Conservation (phyloP, 352 stramenopile species). For the Peronospora belbahrii region DNA sequence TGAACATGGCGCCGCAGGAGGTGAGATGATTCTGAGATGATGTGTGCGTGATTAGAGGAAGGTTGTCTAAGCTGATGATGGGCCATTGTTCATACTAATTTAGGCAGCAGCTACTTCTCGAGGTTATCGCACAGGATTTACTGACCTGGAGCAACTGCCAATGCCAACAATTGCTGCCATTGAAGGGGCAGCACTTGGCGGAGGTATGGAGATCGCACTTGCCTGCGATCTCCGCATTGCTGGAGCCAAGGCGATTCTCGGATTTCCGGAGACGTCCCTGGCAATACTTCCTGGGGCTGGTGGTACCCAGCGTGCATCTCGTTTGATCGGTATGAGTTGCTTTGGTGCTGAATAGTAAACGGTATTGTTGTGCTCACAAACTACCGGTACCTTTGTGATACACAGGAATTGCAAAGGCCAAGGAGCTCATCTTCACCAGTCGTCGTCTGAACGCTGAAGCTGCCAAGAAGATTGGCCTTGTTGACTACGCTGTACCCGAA, state of each 20-base stretch:
- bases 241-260: constrained; percentile 78
- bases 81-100: neutral
- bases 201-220: constrained; percentile 88
- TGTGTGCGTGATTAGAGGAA: neutral
- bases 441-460: constrained; percentile 65
- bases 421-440: constrained; percentile 92
- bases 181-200: constrained; percentile 86
- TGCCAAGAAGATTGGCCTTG: constrained; percentile 81
- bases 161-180: constrained; percentile 91
- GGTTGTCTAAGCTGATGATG: neutral
- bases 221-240: constrained; percentile 90
- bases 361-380: neutral
- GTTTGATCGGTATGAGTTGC: constrained; percentile 69
- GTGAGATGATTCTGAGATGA: constrained; percentile 16
- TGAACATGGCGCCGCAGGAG: constrained; percentile 82
- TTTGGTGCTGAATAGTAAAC: neutral
- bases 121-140: constrained; percentile 78
- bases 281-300: constrained; percentile 91
- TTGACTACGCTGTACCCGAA: constrained; percentile 81
- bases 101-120: constrained; percentile 28
- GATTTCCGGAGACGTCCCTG: constrained; percentile 87
- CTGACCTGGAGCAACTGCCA: constrained; percentile 78
- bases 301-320: constrained; percentile 88
- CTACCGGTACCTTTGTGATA: neutral
- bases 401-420: constrained; percentile 80